These are phyloP conservation scores for Luzula sylvatica DNA, from an alignment of 176 grass and related monocot genomes.

Conservation along the genomic window DNA sequence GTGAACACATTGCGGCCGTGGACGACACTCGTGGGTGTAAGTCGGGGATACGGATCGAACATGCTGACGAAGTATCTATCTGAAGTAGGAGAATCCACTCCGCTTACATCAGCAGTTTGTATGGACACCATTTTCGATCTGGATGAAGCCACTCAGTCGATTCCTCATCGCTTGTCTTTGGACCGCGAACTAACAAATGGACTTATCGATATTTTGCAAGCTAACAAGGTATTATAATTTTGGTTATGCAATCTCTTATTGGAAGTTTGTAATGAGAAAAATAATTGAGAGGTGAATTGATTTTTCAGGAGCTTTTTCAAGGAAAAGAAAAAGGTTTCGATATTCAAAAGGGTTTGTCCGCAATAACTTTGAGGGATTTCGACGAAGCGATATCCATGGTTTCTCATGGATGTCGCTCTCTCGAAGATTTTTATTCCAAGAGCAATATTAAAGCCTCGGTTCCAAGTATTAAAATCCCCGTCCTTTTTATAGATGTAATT, in stretches of 20 bases:
- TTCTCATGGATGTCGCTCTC: conserved; percentile 56
- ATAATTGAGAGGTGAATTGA: background rate
- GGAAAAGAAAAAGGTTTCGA: conserved; percentile 84
- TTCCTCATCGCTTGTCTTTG: conserved; percentile 52
- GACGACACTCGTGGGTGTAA: conserved; percentile 72
- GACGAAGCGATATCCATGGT: conserved; percentile 81
- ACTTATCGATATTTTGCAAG: conserved; percentile 67
- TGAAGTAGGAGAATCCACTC: conserved; percentile 82
- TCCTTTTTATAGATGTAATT: conserved; percentile 73
- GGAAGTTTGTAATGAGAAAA: background rate
- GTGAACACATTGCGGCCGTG: conserved; percentile 63
- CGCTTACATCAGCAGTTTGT: conserved; percentile 79
- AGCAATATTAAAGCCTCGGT: conserved; percentile 46
- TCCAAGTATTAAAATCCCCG: conserved; percentile 51
- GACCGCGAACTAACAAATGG: conserved; percentile 64
- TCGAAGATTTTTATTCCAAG: conserved; percentile 71
- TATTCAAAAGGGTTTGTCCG: conserved; percentile 63
- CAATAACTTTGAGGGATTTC: conserved; percentile 57
- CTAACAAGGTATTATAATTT: conserved; percentile 53
- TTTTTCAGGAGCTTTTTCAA: conserved; percentile 91
- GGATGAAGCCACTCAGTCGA: conserved; percentile 61
- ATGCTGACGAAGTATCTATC: conserved; percentile 90
- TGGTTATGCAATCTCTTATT: background rate
- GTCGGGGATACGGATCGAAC: conserved; percentile 87
- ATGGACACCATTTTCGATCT: conserved; percentile 89